Conservation (phyloP, 2,329 filamentous ascomycete genomes). For the Fusarium fujikuroi region DNA sequence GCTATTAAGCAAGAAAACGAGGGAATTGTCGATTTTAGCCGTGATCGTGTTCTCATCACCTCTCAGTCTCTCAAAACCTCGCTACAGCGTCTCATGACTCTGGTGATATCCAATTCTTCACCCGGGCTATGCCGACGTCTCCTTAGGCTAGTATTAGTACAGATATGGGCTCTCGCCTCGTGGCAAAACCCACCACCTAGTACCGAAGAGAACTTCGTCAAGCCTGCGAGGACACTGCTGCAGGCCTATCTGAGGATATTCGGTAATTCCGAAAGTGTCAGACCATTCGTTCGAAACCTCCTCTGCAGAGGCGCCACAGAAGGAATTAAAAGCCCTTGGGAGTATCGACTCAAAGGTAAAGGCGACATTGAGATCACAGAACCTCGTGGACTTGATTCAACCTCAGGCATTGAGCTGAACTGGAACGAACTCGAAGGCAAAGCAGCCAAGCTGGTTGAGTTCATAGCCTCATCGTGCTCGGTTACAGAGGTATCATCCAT, state of each 20-base stretch:
- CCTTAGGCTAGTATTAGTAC: constrained; percentile 65
- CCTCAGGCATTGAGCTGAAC: constrained; percentile 48
- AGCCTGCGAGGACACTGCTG: constrained; percentile 62
- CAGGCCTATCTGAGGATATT: constrained; percentile 68
- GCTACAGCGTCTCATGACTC: constrained; percentile 64
- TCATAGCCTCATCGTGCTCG: constrained; percentile 62
- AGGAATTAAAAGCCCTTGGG: constrained; percentile 58
- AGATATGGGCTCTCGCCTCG: constrained; percentile 71
- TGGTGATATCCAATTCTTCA: constrained; percentile 73
- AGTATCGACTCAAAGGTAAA: constrained; percentile 57
- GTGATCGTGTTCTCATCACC: constrained; percentile 57
- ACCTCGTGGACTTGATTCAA: constrained; percentile 35
- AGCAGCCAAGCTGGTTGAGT: constrained; percentile 58
- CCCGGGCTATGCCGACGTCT: constrained; percentile 72
- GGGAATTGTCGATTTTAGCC: constrained; percentile 59
- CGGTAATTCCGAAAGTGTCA: constrained; percentile 61
- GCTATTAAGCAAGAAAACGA: constrained; percentile 44
- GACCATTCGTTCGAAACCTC: constrained; percentile 63
- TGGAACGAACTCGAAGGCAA: constrained; percentile 60
- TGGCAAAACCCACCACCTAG: constrained; percentile 54
- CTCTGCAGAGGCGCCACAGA: constrained; percentile 62
- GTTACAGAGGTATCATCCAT: constrained; percentile 67
- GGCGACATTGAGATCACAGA: constrained; percentile 64
- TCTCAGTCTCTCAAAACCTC: constrained; percentile 60
- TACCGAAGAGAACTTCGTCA: constrained; percentile 54